These are phyloP conservation scores for Letharia lupina DNA, from an alignment of 495 filamentous ascomycete species.

Conservation along the genomic window DNA sequence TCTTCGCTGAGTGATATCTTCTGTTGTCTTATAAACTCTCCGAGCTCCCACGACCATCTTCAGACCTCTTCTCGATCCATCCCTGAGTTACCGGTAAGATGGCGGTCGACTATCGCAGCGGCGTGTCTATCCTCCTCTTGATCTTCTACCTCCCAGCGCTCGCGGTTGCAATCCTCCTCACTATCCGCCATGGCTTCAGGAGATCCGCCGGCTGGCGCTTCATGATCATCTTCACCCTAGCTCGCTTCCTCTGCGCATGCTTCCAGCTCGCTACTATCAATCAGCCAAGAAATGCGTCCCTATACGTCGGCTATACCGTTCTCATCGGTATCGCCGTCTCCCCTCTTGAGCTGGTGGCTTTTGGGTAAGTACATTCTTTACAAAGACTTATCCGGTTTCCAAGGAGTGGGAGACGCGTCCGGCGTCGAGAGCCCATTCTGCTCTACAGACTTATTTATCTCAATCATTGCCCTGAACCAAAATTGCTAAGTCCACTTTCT, in stretches of 20 bases:
- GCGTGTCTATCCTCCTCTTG: conserved; percentile 33
- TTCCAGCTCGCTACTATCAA: conserved; percentile 36
- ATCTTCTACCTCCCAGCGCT: conserved; percentile 33
- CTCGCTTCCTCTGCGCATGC: conserved; percentile 32
- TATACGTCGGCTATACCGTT: conserved; percentile 3
- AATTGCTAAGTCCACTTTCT: not conserved
- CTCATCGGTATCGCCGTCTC: not conserved
- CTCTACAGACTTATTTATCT: not conserved
- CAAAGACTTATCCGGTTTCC: not conserved
- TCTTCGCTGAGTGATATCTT: too few species aligned
- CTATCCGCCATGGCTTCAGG: conserved; percentile 35
- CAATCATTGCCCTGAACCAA: not conserved
- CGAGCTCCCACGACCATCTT: too few species aligned
- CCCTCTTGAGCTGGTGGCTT: not conserved
- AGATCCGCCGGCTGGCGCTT: conserved; percentile 32
- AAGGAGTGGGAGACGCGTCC: not conserved
- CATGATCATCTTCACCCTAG: conserved; percentile 33
- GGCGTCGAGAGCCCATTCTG: not conserved
- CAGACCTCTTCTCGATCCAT: too few species aligned
- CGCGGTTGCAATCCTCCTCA: conserved; percentile 30
- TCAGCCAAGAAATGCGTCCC: conserved; percentile 18
- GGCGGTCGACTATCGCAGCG: conserved; percentile 28
- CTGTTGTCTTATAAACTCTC: too few species aligned
- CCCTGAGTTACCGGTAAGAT: not conserved
- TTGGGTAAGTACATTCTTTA: not conserved